phyloP scores from a whole-genome alignment of 208 protist genomes.

The Leishmania major region DNA sequence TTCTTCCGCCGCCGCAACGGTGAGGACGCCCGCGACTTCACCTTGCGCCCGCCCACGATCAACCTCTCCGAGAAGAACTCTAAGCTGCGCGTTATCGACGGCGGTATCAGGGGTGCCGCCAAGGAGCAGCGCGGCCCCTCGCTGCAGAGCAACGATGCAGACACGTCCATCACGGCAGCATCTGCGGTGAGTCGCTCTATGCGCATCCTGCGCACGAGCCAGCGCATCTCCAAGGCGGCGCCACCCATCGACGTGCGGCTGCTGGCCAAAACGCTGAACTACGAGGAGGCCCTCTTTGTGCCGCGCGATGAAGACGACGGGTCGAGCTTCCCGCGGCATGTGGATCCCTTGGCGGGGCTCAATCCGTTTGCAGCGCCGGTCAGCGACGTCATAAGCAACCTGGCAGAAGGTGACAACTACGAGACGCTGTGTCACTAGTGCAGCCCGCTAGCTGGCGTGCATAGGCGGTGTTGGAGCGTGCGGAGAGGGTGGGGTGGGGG shows the following conservation, averaged over 20 bases:
- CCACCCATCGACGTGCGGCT: slow-evolving; percentile 17
- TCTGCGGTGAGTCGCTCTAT: slow-evolving; percentile 17
- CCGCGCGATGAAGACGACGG: slow-evolving; percentile 15
- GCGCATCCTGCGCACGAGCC: slow-evolving; percentile 15
- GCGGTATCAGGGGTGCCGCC: neutral
- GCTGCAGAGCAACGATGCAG: slow-evolving; percentile 1
- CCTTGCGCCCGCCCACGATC: slow-evolving; percentile 29
- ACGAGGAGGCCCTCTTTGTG: slow-evolving; percentile 37
- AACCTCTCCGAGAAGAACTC: slow-evolving; percentile 38
- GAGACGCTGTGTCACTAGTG: neutral
- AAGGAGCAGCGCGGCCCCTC: neutral
- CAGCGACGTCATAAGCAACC: neutral
- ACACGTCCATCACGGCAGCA: slow-evolving; percentile 4
- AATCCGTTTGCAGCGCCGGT: slow-evolving; percentile 30
- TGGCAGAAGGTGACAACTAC: slow-evolving; percentile 15
- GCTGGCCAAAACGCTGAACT: slow-evolving; percentile 29
- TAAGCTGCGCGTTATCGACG: slow-evolving; percentile 23
- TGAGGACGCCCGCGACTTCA: slow-evolving; percentile 12
- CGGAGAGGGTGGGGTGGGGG: neutral
- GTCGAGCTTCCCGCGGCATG: slow-evolving; percentile 11
- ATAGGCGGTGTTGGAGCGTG: neutral
- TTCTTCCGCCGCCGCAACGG: slow-evolving; percentile 40
- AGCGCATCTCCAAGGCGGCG: slow-evolving; percentile 13
- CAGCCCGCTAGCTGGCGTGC: neutral
- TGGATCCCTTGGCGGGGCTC: slow-evolving; percentile 37